These are phyloP conservation scores for Venturia carpophila DNA, from an alignment of 2,329 filamentous ascomycete genomes.

Conservation along the genomic window DNA sequence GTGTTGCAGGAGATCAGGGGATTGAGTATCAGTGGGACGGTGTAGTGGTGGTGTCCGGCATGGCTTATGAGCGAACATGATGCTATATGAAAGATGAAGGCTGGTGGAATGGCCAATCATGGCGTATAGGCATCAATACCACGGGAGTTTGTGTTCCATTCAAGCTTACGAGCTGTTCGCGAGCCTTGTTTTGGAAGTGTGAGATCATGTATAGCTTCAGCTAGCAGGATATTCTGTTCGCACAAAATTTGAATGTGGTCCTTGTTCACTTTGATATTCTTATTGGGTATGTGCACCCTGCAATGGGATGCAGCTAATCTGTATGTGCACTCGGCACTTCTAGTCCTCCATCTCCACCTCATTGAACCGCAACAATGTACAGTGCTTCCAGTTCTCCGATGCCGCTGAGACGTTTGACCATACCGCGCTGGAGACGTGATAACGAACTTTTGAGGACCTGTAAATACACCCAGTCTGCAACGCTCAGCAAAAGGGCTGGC, in stretches of 20 bases:
- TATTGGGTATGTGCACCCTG: neutral
- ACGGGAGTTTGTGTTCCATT: neutral
- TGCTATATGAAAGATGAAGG: neutral
- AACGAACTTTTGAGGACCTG: neutral
- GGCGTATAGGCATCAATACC: neutral
- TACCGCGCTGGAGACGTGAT: neutral
- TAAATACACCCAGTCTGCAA: neutral
- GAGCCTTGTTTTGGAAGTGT: neutral
- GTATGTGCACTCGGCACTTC: neutral
- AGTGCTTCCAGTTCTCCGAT: neutral
- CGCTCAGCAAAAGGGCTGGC: neutral
- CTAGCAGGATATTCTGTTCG: neutral
- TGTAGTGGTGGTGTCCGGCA: neutral
- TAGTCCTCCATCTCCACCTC: neutral
- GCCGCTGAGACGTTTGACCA: neutral
- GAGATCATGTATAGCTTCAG: neutral
- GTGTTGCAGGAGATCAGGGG: constrained; percentile 95
- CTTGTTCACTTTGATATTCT: neutral
- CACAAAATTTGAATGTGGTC: neutral
- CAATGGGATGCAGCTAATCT: neutral
- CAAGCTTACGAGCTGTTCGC: neutral
- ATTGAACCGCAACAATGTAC: neutral
- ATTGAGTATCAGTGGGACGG: constrained; percentile 74
- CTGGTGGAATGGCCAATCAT: neutral
- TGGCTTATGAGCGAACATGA: neutral